A percentile compares a stretch with the other conserved stretches of the same genome.
These are phyloP conservation scores for Neurospora sp. DNA, from an alignment of 495 filamentous ascomycete species.

Conservation along the genomic window DNA sequence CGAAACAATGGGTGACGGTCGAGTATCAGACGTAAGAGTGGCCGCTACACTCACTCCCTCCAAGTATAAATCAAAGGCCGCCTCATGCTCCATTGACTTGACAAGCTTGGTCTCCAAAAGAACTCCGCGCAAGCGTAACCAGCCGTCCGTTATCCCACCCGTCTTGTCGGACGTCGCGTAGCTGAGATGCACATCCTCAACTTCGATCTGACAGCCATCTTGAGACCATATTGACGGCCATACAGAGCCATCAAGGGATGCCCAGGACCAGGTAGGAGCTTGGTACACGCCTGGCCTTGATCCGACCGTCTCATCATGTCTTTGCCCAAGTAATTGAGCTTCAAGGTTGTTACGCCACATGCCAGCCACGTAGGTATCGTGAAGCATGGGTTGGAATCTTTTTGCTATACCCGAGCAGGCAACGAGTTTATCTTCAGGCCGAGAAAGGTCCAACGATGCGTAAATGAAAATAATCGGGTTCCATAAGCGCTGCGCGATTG, in stretches of 20 bases:
- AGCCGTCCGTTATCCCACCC: not conserved
- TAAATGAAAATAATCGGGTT: not conserved
- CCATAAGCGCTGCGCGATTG: not conserved
- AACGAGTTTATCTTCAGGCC: not conserved
- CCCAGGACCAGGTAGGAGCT: not conserved
- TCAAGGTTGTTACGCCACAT: not conserved
- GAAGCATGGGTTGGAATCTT: not conserved
- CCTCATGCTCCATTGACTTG: not conserved
- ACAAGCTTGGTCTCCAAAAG: not conserved
- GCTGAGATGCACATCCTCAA: not conserved
- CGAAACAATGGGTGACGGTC: not conserved
- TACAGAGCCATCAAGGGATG: not conserved
- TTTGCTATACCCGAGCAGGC: not conserved
- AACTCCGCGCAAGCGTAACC: not conserved
- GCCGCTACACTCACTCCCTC: not conserved
- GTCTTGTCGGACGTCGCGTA: not conserved
- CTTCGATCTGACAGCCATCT: not conserved
- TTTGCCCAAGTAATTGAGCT: not conserved
- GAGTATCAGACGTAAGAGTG: fast-evolving
- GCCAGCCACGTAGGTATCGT: not conserved
- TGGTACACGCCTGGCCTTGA: not conserved
- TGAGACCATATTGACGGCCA: fast-evolving
- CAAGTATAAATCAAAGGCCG: not conserved
- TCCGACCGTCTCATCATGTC: too few relatives aligned
- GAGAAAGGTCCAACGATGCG: not conserved